Evolutionary conservation across 2,329 filamentous ascomycete species (phyloP).

Genomic region (Hirsutella thompsonii): DNA sequence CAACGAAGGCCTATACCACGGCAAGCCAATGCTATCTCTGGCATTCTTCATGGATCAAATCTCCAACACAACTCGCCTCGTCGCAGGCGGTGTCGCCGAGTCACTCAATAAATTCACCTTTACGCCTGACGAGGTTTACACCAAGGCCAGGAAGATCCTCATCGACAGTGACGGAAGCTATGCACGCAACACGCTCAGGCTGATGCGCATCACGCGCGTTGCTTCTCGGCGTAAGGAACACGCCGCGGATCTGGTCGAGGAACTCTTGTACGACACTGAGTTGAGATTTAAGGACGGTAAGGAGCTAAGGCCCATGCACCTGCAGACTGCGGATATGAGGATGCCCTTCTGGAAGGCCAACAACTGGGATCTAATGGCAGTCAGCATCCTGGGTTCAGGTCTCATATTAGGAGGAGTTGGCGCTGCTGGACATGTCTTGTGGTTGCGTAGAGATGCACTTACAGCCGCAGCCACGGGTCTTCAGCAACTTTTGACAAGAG

Average conservation of each 20-base stretch:
- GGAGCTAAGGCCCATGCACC: conserved; percentile 19
- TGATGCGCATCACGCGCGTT: conserved; percentile 24
- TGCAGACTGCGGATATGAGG: conserved; percentile 28
- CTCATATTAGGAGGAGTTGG: no score
- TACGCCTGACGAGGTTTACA: conserved; percentile 7
- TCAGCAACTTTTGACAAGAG: no score
- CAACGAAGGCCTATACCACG: conserved; percentile 27
- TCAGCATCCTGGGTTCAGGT: no score
- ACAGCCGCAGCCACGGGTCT: no score
- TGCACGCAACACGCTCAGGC: conserved; percentile 18
- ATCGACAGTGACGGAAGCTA: conserved; percentile 19
- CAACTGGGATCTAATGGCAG: conserved; percentile 22
- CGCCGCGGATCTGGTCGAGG: conserved; percentile 26
- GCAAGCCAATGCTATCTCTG: conserved; percentile 20
- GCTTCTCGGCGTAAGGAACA: conserved; percentile 22
- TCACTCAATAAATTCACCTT: conserved; percentile 24
- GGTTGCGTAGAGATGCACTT: no score
- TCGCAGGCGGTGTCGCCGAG: conserved; percentile 19
- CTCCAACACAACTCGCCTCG: conserved; percentile 21
- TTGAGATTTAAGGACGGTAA: conserved; percentile 5
- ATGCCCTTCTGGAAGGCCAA: conserved; percentile 24
- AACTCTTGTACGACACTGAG: conserved; percentile 24
- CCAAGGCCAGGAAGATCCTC: no score
- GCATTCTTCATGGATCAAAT: conserved; percentile 29
- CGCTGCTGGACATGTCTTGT: no score